Conservation (phyloP, 768 basidiomycete genomes). For the Gloeophyllum trabeum region DNA sequence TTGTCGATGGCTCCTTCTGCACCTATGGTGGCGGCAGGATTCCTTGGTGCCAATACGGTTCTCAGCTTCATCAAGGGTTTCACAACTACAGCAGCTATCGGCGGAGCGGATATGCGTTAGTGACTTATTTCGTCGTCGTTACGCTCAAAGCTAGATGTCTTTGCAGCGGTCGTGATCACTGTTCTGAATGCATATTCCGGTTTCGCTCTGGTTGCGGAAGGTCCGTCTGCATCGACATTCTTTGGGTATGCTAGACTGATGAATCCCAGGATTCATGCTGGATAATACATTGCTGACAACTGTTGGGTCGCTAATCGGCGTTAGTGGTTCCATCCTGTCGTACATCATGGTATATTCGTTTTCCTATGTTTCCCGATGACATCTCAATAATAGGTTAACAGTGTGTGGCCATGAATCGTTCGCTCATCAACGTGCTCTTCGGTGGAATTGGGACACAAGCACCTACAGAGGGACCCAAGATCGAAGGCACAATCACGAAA, state of each 20-base stretch:
- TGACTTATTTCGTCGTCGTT: constrained; percentile 5
- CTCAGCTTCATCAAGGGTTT: constrained; percentile 80
- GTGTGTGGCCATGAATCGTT: constrained; percentile 92
- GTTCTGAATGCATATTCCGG: constrained; percentile 88
- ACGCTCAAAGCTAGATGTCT: constrained; percentile 1
- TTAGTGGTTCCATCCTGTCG: constrained; percentile 83
- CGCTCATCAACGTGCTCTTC: constrained; percentile 75
- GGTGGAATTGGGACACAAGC: constrained; percentile 64
- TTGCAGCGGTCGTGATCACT: constrained; percentile 76
- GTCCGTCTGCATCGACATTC: constrained; percentile 16
- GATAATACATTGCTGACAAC: constrained; percentile 79
- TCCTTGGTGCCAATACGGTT: constrained; percentile 58
- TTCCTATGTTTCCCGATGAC: neutral
- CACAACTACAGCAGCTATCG: constrained; percentile 86
- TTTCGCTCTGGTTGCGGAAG: constrained; percentile 86
- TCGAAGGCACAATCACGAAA: constrained; percentile 75
- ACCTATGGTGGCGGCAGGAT: constrained; percentile 68
- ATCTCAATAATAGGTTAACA: constrained; percentile 17
- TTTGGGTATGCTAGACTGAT: neutral
- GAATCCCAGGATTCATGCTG: constrained; percentile 62
- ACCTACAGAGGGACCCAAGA: constrained; percentile 51
- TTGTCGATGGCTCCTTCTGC: constrained; percentile 56
- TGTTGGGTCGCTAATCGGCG: constrained; percentile 79
- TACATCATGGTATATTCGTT: constrained; percentile 71
- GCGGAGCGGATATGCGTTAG: constrained; percentile 90